Base-by-base conservation (phyloP, 306 rosid genomes). In the Cucurbita pepo region DNA sequence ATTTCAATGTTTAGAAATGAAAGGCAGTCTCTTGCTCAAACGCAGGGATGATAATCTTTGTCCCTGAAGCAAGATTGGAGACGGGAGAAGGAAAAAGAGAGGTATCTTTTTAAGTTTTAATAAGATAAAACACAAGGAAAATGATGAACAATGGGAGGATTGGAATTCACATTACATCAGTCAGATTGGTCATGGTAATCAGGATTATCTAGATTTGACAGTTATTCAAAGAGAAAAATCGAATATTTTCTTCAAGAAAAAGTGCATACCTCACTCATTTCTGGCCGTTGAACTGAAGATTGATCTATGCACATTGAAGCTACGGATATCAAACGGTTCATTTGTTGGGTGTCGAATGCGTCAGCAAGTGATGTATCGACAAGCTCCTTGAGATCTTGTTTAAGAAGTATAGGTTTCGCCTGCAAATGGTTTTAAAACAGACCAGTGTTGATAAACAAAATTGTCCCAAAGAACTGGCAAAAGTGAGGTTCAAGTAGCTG, bases 371-470 rank as follows among this genome's bases (percentile, higher is more conserved):
- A 75, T 22, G 96, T 85, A 89, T 95, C 99, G 15, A 83, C 86
- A 21, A 95, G 86, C 73, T 82, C 89, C 77, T 85, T 81, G 65
- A 85, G 65, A 14, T 78, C 79, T 16, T 80, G 78, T 53, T 62
- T 36, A 37, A 84, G 47, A 38, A 95, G 83, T 77, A 91, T 73
- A 63, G 99, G 99, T 74, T 95, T 91, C 67, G 97, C 99, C 99
- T 94, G 89, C 58, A 77, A 64, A 15, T 57, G 18, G 37, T 63
- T 64, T 75, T 34, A 37, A 69, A 25, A 15, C 50, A 14, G 38
- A 71, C 7, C 22, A 51, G 48, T 60, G 63, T 11, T 81, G 44
- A 59, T 3, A 63, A 54, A 36, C 61, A 56, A 19, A 55, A 69
- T 21, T 30, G 41, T 48, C 0, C 43, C 21, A 9, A 19, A 30